Conservation (phyloP, 306 rosid genomes). For the Ochetophila trinervis region DNA sequence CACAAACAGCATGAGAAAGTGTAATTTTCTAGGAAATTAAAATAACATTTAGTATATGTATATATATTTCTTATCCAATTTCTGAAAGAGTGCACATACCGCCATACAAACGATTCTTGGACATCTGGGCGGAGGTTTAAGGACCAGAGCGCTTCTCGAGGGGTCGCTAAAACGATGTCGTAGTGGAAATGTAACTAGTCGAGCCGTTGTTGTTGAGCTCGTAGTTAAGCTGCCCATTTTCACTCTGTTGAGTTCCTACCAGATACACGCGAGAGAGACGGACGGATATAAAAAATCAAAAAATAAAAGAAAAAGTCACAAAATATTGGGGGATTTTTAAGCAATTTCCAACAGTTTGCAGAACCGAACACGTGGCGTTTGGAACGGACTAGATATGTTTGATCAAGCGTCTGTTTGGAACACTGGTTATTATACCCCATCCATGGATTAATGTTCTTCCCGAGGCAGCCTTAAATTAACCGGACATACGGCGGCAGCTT, state of each 20-base stretch:
- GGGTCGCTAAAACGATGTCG: slow-evolving; percentile 35
- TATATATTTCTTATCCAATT: background rate
- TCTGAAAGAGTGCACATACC: slow-evolving; percentile 35
- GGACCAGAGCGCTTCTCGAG: slow-evolving; percentile 28
- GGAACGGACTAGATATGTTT: slow-evolving; percentile 15
- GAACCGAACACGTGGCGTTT: background rate
- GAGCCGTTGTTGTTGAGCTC: slow-evolving; percentile 51
- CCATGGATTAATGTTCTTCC: background rate
- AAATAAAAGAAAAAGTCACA: too few relatives aligned
- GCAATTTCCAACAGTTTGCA: too few relatives aligned
- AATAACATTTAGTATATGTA: background rate
- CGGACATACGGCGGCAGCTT: too few relatives aligned
- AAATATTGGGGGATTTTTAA: too few relatives aligned
- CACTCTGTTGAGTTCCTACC: background rate
- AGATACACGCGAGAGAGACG: too few relatives aligned
- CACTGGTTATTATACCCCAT: background rate
- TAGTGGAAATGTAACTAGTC: slow-evolving; percentile 32
- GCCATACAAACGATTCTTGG: slow-evolving; percentile 81
- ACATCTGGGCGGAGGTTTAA: slow-evolving; percentile 35
- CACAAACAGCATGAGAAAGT: slow-evolving; percentile 10
- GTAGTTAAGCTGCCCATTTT: slow-evolving; percentile 56
- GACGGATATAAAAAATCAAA: too few relatives aligned
- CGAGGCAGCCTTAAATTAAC: too few relatives aligned
- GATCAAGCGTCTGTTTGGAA: slow-evolving; percentile 15
- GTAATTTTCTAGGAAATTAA: background rate